These are phyloP conservation scores for Thelonectria rubi DNA, from an alignment of 2,329 filamentous ascomycete genomes.

Conservation along the genomic window DNA sequence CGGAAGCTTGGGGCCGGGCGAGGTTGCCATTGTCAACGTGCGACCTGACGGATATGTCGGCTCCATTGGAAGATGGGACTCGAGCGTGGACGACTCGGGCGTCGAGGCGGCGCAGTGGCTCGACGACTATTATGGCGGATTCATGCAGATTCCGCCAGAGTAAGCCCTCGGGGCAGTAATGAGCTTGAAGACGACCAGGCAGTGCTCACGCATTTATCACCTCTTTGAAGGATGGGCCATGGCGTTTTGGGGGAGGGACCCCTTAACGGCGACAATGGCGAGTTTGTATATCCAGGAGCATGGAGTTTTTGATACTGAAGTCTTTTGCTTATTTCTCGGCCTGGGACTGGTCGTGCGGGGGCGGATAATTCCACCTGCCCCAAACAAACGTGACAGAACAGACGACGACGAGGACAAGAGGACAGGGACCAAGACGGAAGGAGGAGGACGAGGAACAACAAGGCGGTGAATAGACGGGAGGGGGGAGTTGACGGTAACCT, in stretches of 20 bases:
- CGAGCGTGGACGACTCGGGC: slow-evolving; percentile 59
- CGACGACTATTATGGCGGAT: slow-evolving; percentile 63
- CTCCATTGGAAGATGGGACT: slow-evolving; percentile 65
- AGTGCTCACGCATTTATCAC: slow-evolving; percentile 24
- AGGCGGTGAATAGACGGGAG: slow-evolving; percentile 29
- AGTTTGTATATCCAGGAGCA: slow-evolving; percentile 38
- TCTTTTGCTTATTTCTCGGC: slow-evolving; percentile 23
- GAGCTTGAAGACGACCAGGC: slow-evolving; percentile 34
- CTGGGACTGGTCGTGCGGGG: slow-evolving; percentile 20
- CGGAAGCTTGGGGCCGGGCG: slow-evolving; percentile 62
- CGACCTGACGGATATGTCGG: slow-evolving; percentile 80
- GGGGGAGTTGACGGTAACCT: slow-evolving; percentile 23
- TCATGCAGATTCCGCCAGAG: slow-evolving; percentile 59
- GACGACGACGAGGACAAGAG: neutral
- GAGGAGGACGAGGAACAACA: slow-evolving; percentile 2
- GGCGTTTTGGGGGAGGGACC: slow-evolving; percentile 23
- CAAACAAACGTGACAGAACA: too few relatives aligned
- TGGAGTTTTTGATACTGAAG: slow-evolving; percentile 37
- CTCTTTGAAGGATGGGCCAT: slow-evolving; percentile 24
- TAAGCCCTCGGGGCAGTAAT: slow-evolving; percentile 24
- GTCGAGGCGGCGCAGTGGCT: slow-evolving; percentile 63
- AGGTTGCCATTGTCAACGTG: slow-evolving; percentile 73
- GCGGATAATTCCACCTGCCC: slow-evolving; percentile 26
- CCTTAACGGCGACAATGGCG: slow-evolving; percentile 29
- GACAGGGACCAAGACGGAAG: slow-evolving; percentile 22